phyloP scores from a whole-genome alignment of 495 filamentous ascomycete genomes.

The Cercophora sp. region DNA sequence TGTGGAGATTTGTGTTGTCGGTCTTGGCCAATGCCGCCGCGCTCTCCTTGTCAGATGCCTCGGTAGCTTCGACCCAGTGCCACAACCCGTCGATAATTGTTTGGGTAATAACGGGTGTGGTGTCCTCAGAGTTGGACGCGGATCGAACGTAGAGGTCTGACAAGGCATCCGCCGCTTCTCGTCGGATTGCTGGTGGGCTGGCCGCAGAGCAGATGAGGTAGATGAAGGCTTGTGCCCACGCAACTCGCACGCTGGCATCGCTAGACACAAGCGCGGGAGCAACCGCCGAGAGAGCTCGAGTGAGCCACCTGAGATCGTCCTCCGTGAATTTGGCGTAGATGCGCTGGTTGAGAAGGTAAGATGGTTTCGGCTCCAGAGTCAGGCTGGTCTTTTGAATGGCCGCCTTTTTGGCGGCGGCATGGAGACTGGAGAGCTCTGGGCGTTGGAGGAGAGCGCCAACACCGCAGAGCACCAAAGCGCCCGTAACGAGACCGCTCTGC shows the following conservation, averaged over 20 bases:
- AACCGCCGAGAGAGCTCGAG: conserved; percentile 63
- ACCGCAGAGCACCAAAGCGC: conserved; percentile 69
- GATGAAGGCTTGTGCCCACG: conserved; percentile 80
- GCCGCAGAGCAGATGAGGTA: conserved; percentile 63
- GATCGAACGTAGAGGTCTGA: conserved; percentile 54
- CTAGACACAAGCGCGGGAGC: conserved; percentile 38
- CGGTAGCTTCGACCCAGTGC: conserved; percentile 68
- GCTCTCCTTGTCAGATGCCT: conserved; percentile 70
- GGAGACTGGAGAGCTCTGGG: conserved; percentile 37
- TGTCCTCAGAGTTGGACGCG: conserved; percentile 39
- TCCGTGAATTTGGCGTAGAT: conserved; percentile 75
- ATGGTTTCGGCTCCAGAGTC: conserved; percentile 65
- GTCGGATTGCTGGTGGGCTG: conserved; percentile 55
- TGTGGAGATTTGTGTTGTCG: conserved; percentile 53
- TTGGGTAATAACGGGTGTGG: conserved; percentile 46
- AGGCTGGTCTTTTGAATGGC: conserved; percentile 61
- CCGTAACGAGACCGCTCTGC: conserved; percentile 70
- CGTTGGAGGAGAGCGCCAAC: conserved; percentile 48
- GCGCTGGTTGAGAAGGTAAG: conserved; percentile 77
- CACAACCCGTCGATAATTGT: conserved; percentile 70
- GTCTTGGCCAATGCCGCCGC: conserved; percentile 66
- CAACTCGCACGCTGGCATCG: conserved; percentile 34
- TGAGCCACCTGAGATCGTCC: conserved; percentile 73
- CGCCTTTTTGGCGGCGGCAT: conserved; percentile 51
- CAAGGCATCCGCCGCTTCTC: conserved; percentile 55